Base-by-base conservation (phyloP, 768 basidiomycete genomes). In the Suillus lakei region DNA sequence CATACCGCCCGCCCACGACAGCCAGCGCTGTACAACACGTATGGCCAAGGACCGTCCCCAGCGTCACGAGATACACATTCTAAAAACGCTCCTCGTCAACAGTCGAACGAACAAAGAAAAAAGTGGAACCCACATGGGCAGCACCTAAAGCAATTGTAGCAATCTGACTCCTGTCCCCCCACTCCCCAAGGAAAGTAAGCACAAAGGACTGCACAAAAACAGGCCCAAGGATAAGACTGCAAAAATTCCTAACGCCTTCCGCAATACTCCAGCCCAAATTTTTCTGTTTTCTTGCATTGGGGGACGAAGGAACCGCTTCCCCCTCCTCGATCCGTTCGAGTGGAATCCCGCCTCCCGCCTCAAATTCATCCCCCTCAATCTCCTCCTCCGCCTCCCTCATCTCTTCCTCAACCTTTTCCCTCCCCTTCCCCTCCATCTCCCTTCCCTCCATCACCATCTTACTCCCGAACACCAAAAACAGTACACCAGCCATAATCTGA, bases 381-480 rank as follows among this genome's bases (percentile, higher is more conserved):
- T 99, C 97, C 74, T 96, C 95, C 79, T 91, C 91, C n/a, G 93
- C 92, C 80, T 99, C 96, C 62, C 87, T 86, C 91, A 98, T 93
- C 78, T 99, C 98, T 76, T 98, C 96, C 72, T 89, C 79, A 18
- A 98, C 91, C 78, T 95, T 95, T 66, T 87, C 90, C 61, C 80
- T 89, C 7, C 92, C 95, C 0, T 51, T 51, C 9, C 81, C 79
- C 62, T 86, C 82, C 94, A 99, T 98, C 68, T 82, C 82, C 61
- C 88, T 80, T 4, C 88, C 96, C 75, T 99, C 97, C 73, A 89
- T 79, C 62, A 95, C 72, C 95, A 99, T 96, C 78, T 91, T 93
- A 58, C 82, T 80, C 5, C 98, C 98, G 77, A 99, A 99, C 2
- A 93, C 86, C 53, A 98, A 76, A 80, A 99, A 99, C 5, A 99